Evolutionary conservation across 169 alveolate genomes (phyloP).

Genomic region (Cryptosporidium parvum): DNA sequence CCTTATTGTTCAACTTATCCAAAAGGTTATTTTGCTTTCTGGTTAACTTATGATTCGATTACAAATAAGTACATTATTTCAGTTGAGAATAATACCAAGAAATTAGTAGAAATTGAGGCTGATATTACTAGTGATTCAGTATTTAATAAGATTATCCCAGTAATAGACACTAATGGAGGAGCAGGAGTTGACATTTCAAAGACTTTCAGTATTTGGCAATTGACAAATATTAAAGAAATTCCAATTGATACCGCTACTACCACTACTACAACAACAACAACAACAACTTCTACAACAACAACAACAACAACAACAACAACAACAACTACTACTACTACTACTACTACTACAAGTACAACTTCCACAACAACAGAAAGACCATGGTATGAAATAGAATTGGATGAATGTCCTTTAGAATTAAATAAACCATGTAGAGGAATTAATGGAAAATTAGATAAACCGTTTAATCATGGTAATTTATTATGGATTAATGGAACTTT

Average conservation of each 20-base stretch:
- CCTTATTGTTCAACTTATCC: conserved; percentile 75
- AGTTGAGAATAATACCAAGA: conserved; percentile 27
- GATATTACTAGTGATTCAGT: neutral
- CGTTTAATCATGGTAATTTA: neutral
- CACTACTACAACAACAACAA: too few species aligned
- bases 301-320: too few species aligned
- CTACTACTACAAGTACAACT: conserved; percentile 2
- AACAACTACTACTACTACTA: conserved; percentile 50
- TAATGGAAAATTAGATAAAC: neutral
- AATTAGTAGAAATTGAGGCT: conserved; percentile 7
- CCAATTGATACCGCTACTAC: conserved; percentile 6
- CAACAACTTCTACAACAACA: conserved; percentile 3
- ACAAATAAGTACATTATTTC: conserved; percentile 35
- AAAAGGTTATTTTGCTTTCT: conserved; percentile 56
- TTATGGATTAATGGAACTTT: neutral
- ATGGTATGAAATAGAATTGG: neutral
- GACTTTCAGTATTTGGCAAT: neutral
- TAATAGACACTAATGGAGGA: neutral
- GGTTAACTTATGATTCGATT: conserved; percentile 44
- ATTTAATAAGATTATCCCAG: too few species aligned
- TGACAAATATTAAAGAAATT: neutral
- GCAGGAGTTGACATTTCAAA: neutral
- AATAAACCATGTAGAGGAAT: conserved; percentile 37
- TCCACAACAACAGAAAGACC: neutral
- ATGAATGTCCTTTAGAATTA: neutral